Conservation (phyloP, 441 rosid species). For the Euphorbia celastroides region DNA sequence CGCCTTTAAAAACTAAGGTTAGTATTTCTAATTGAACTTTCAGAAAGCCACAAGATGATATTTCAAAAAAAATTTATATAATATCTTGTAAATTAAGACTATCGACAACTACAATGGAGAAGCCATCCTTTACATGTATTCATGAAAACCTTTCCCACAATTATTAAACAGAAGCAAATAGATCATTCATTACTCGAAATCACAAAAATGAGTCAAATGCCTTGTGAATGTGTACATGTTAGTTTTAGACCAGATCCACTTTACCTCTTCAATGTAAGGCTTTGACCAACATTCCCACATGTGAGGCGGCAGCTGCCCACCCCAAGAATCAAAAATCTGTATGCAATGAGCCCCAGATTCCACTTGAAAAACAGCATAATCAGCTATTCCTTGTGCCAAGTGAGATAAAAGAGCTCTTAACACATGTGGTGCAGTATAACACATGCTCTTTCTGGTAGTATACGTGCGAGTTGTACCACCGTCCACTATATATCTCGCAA, state of each 20-base stretch:
- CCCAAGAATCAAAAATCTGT: slow-evolving; percentile 97
- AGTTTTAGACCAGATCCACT: slow-evolving; percentile 7
- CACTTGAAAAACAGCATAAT: slow-evolving; percentile 76
- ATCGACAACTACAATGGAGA: too few relatives aligned
- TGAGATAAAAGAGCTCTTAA: slow-evolving; percentile 75
- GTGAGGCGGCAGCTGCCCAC: slow-evolving; percentile 85
- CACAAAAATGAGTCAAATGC: too few relatives aligned
- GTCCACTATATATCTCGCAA: slow-evolving; percentile 85
- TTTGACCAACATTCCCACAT: slow-evolving; percentile 97
- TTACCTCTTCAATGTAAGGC: slow-evolving; percentile 83
- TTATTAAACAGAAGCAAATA: too few relatives aligned
- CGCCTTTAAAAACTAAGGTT: too few relatives aligned
- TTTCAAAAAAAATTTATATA: too few relatives aligned
- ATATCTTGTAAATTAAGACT: too few relatives aligned
- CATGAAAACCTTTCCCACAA: too few relatives aligned
- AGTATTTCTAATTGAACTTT: too few relatives aligned
- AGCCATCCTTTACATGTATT: too few relatives aligned
- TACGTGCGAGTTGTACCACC: slow-evolving; percentile 90
- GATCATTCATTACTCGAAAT: too few relatives aligned
- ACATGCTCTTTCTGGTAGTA: slow-evolving; percentile 79
- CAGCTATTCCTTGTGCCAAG: slow-evolving; percentile 68
- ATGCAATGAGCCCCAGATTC: slow-evolving; percentile 93
- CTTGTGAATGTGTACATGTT: not conserved
- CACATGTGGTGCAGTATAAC: slow-evolving; percentile 70
- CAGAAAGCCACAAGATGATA: too few relatives aligned